A percentile compares a stretch with the other conserved stretches of the same genome.
These are phyloP conservation scores for Rubia yunnanensis DNA, from an alignment of 257 asterid species.

Conservation along the genomic window DNA sequence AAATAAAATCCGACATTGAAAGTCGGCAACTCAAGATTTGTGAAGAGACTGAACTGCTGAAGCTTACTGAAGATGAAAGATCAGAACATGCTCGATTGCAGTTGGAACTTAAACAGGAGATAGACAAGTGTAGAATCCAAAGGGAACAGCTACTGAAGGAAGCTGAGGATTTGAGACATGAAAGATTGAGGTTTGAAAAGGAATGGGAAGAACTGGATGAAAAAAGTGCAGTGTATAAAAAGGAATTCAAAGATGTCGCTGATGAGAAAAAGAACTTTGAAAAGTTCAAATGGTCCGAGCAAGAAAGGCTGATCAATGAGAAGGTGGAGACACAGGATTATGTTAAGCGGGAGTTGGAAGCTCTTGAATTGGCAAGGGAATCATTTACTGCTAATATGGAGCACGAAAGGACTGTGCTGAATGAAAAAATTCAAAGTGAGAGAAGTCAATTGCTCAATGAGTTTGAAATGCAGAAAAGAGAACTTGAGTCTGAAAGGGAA, in stretches of 20 bases:
- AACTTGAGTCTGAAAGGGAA: slow-evolving; percentile 56
- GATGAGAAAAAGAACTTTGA: slow-evolving; percentile 45
- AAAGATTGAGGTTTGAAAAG: slow-evolving; percentile 78
- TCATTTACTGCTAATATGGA: slow-evolving; percentile 74
- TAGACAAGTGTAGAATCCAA: slow-evolving; percentile 61
- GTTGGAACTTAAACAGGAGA: slow-evolving; percentile 75
- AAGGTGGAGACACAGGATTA: slow-evolving; percentile 59
- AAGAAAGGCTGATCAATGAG: slow-evolving; percentile 61
- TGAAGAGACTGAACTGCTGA: slow-evolving; percentile 62
- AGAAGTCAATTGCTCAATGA: slow-evolving; percentile 53
- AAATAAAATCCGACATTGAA: slow-evolving; percentile 45
- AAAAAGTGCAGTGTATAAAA: slow-evolving; percentile 50
- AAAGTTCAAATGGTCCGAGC: slow-evolving; percentile 48
- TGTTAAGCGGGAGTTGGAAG: slow-evolving; percentile 64
- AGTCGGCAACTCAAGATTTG: slow-evolving; percentile 40
- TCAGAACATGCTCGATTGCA: slow-evolving; percentile 60
- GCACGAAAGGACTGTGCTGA: slow-evolving; percentile 55
- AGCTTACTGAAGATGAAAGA: slow-evolving; percentile 83
- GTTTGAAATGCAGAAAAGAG: slow-evolving; percentile 57
- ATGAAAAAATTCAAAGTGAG: slow-evolving; percentile 50
- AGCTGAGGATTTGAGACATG: slow-evolving; percentile 72
- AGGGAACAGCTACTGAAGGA: slow-evolving; percentile 59
- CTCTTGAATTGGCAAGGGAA: slow-evolving; percentile 60
- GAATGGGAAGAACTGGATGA: slow-evolving; percentile 95
- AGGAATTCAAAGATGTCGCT: slow-evolving; percentile 50